phyloP scores from a whole-genome alignment of 495 filamentous ascomycete genomes.

The Hypomontagnella submonticulosa region DNA sequence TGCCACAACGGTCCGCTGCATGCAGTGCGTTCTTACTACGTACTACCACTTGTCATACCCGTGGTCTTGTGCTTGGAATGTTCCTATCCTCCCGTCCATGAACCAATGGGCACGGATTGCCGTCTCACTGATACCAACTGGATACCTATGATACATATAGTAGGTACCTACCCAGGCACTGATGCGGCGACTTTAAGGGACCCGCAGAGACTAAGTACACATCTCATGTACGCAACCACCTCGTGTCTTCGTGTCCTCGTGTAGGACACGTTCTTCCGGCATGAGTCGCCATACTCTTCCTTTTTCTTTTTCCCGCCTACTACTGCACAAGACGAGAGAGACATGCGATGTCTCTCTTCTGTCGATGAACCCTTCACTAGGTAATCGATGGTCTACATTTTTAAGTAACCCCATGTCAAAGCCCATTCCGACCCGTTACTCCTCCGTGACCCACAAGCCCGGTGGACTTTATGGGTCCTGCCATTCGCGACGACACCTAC shows the following conservation, averaged over 20 bases:
- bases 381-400: conserved; percentile 22
- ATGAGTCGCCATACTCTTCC: conserved; percentile 26
- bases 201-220: conserved; percentile 19
- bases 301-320: conserved; percentile 23
- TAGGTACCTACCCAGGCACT: conserved; percentile 5
- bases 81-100: conserved; percentile 34
- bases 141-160: conserved; percentile 3
- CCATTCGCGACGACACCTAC: conserved; percentile 36
- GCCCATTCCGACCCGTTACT: conserved; percentile 27
- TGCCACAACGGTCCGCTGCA: conserved; percentile 37
- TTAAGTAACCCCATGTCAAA: conserved; percentile 16
- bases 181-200: conserved; percentile 34
- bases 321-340: conserved; percentile 11
- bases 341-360: conserved; percentile 18
- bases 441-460: conserved; percentile 21
- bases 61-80: conserved; percentile 31
- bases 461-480: conserved; percentile 31
- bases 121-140: conserved; percentile 34
- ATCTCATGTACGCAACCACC: conserved; percentile 40
- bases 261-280: conserved; percentile 25
- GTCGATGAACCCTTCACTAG: conserved; percentile 26
- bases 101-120: conserved; percentile 30
- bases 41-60: conserved; percentile 32
- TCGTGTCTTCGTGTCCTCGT: conserved; percentile 33
- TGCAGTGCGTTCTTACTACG: conserved; percentile 11